Base-by-base conservation (phyloP, 2,329 filamentous ascomycete genomes). In the Colletotrichum sp. region DNA sequence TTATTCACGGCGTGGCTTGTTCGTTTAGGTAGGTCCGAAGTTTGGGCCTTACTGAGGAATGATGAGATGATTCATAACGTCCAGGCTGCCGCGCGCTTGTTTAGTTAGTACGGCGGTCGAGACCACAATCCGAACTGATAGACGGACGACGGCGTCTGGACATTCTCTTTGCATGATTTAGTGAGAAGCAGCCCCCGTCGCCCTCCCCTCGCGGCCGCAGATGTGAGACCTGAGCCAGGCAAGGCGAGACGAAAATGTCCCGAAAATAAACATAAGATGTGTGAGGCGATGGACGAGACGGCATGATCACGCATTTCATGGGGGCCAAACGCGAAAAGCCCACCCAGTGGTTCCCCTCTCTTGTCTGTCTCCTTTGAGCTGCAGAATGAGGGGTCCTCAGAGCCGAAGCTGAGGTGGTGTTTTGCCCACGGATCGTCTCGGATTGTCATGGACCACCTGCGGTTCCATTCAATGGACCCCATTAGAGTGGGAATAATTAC, bases 41-140 rank as follows among this genome's bases (percentile, higher is more conserved):
- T 24, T 28, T 12, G 64, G n/a, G n/a, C n/a, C 43, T 52, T 24
- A 52, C 43, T 52, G 43, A 52, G 26, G 56, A 32, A 59, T 59
- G 59, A 30, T 13, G 52, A 64, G 61, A 74, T 52, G 43, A 52
- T 52, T 52, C 43, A 52, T 52, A n/a, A 52, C n/a, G 43, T 0
- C 43, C 43, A 10, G 55, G 68, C 69, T 66, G 72, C 69, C 73
- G 69, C 73, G 73, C 73, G 73, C 73, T 69, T 75, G 69, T 6
- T 30, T 52, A 48, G 18, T 21, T 12, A 52, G n/a, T 52, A 5
- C 4, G 24, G 24, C 6, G 13, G 55, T 26, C 26, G 13, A 18
- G 55, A 30, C 26, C 24, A 5, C 24, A n/a, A 6, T 58, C 26
- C 21, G 26, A n/a, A 21, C 4, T 0, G 21, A 26, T 18, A 58